Evolutionary conservation across 108 stramenopile species (phyloP), one percentile per base, ranked within the genome.

Genomic region (Cylindrotheca closterium): DNA sequence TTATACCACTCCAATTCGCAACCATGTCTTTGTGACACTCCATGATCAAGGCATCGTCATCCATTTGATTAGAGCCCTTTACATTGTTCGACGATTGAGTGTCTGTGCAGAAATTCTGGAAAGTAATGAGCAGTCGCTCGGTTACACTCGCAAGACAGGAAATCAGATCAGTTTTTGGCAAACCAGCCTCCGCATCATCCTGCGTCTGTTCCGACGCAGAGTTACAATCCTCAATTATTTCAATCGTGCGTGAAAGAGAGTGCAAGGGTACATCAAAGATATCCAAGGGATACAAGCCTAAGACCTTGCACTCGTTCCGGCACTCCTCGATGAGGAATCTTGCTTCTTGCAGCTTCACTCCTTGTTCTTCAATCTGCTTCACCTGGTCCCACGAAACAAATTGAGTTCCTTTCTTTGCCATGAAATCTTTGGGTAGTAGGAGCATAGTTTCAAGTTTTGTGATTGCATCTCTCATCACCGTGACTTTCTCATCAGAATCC

Each of bases 1-100:
- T 63, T 37, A 71, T 48, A 26, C 45, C 61, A 17, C 66, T 54
- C 75, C 75, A 84, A 46, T 63, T 67, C 42, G 68, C 54, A 12
- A 61, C 26, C 8, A 61, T 25, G 10, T 54, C 29, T 27, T 37
- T 64, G 63, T 75, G 74, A 47, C 67, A 75, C 10, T 59, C 51
- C 65, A 63, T 61, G 7, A 74, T 30, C 17, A 63, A 22, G 26
- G 4, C 4, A 18, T 68, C 51, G 15, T 15, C 31, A 7, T 3
- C 1, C 31, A 24, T 2, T 33, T 51, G 3, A 8, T 32, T 30
- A 1, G 15, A 1, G 8, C 37, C 37, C 10, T 7, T 10, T 10
- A 10, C 37, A 25, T 23, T 50, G 25, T 64, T 31, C 15, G 3
- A 7, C 22, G 10, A 7, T 5, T 33, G 31, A 10, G 12, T 2